Evolutionary conservation across 768 basidiomycete species (phyloP).

Genomic region (Hypholoma sublateritium): DNA sequence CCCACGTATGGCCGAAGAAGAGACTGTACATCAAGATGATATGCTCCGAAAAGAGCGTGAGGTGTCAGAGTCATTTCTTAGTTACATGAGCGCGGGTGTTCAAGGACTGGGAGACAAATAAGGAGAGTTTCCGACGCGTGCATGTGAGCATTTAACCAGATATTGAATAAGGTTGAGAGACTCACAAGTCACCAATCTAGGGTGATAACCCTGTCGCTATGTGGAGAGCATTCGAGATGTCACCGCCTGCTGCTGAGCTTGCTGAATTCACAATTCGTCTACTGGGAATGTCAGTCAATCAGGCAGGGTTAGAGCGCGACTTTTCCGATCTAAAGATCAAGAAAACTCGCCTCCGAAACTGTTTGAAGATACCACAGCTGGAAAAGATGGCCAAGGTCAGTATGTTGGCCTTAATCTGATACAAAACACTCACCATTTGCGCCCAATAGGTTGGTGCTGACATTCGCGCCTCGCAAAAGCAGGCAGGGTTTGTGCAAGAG

Average conservation of each 20-base stretch:
- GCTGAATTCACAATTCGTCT: slow-evolving; percentile 21
- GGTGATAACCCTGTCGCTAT: slow-evolving; percentile 18
- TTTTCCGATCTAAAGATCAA: slow-evolving; percentile 30
- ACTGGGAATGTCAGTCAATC: slow-evolving; percentile 23
- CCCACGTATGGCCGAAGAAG: slow-evolving; percentile 11
- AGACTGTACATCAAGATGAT: background rate
- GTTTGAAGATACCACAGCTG: slow-evolving; percentile 19
- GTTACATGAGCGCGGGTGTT: slow-evolving; percentile 17
- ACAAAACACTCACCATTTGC: background rate
- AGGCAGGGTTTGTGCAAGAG: slow-evolving; percentile 15
- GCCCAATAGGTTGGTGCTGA: slow-evolving; percentile 21
- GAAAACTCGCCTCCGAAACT: slow-evolving; percentile 22
- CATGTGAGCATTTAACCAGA: slow-evolving; percentile 13
- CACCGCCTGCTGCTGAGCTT: slow-evolving; percentile 9
- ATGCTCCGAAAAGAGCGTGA: slow-evolving; percentile 14
- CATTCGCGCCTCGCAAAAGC: slow-evolving; percentile 16
- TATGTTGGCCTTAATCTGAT: slow-evolving; percentile 8
- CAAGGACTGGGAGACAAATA: slow-evolving; percentile 18
- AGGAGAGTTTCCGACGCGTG: slow-evolving; percentile 10
- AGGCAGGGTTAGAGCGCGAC: slow-evolving; percentile 19
- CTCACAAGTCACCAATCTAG: slow-evolving; percentile 4
- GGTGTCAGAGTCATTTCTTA: slow-evolving; percentile 19
- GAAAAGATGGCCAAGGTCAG: slow-evolving; percentile 26
- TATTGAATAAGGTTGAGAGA: background rate
- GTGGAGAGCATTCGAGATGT: slow-evolving; percentile 13